Evolutionary conservation across 305 asterid genomes (phyloP).

Genomic region (Fraxinus albicans): DNA sequence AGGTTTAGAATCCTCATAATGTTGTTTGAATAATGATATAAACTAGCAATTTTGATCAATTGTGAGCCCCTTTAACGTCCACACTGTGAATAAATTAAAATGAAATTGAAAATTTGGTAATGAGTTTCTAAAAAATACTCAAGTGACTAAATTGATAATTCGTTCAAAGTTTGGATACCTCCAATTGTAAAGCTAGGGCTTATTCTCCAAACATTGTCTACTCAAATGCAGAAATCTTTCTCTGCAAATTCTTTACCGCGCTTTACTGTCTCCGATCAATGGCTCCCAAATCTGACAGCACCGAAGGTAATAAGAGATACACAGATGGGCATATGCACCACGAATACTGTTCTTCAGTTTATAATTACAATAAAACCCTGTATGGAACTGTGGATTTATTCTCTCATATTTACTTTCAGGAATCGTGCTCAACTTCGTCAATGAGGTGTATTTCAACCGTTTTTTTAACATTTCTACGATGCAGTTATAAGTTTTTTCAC

Average conservation of each 20-base stretch:
- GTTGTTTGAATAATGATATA: not conserved
- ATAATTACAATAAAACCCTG: not conserved
- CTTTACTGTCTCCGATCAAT: slow-evolving; percentile 41
- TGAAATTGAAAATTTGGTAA: not conserved
- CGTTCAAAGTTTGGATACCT: not conserved
- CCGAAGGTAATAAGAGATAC: slow-evolving; percentile 55
- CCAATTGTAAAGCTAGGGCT: no score
- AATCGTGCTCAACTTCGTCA: slow-evolving; percentile 90
- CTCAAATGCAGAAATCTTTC: not conserved
- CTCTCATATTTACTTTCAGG: slow-evolving; percentile 41
- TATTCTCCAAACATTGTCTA: no score
- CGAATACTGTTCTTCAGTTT: not conserved
- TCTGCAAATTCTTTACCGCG: slow-evolving; percentile 33
- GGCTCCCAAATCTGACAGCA: slow-evolving; percentile 88
- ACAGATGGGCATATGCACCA: not conserved
- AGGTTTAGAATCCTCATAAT: no score
- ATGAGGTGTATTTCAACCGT: slow-evolving; percentile 57
- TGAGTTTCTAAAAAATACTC: not conserved
- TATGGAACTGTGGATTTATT: not conserved
- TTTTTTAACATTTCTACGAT: not conserved
- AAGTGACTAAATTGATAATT: not conserved
- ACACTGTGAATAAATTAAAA: not conserved
- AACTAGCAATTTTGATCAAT: no score
- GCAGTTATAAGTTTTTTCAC: not conserved
- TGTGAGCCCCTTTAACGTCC: not conserved